These are phyloP conservation scores for Knufia petricola DNA, from an alignment of 2,329 filamentous ascomycete genomes.

Conservation along the genomic window DNA sequence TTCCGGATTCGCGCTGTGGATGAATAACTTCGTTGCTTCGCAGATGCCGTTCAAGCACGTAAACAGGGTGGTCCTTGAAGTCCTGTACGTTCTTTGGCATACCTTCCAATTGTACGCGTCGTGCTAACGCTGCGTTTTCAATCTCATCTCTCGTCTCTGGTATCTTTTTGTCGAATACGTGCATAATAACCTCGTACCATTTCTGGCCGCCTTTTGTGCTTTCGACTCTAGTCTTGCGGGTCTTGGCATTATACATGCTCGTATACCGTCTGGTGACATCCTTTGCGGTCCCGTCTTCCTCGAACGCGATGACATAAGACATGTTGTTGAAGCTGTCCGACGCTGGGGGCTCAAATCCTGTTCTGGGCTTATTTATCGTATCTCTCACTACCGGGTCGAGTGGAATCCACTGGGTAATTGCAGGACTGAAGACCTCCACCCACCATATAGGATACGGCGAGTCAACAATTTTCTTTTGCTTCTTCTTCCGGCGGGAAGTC, in stretches of 20 bases:
- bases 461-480: conserved; percentile 35
- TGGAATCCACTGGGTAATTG: conserved; percentile 83
- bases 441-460: conserved; percentile 80
- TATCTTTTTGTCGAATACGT: conserved; percentile 34
- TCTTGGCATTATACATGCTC: conserved; percentile 85
- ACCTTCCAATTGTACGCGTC: conserved; percentile 62
- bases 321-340: conserved; percentile 67
- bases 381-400: conserved; percentile 77
- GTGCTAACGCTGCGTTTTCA: conserved; percentile 66
- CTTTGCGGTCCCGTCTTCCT: conserved; percentile 63
- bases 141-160: conserved; percentile 65
- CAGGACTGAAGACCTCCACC: conserved; percentile 82
- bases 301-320: conserved; percentile 76
- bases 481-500: conserved; percentile 6
- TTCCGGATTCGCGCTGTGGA: conserved; percentile 63
- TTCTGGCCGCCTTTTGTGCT: conserved; percentile 43
- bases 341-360: conserved; percentile 67
- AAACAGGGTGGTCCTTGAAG: conserved; percentile 77
- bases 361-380: conserved; percentile 63
- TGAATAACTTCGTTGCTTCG: conserved; percentile 72
- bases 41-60: conserved; percentile 76
- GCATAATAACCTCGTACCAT: conserved; percentile 47
- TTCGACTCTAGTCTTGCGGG: conserved; percentile 71
- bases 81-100: conserved; percentile 81
- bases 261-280: conserved; percentile 85